phyloP scores from a whole-genome alignment of 805 yeast species.

The Candida sakaeoensis region DNA sequence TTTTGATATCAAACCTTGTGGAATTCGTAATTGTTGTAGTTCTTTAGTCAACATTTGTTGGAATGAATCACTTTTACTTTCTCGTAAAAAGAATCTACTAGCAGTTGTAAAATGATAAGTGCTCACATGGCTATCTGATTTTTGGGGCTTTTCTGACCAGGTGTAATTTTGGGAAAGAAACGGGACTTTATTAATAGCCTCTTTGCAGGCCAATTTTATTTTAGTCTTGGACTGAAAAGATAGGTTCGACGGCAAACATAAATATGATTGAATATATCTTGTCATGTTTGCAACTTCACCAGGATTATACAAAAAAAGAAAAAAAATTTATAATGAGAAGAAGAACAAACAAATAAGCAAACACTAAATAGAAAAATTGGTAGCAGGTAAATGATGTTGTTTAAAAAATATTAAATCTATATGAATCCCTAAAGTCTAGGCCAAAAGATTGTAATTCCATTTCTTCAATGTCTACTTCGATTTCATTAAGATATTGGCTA shows the following conservation, averaged over 20 bases:
- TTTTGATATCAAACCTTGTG: slow-evolving; percentile 1
- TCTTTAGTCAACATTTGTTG: neutral
- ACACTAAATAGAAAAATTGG: neutral
- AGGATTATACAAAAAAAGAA: neutral
- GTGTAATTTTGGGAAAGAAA: slow-evolving; percentile 1
- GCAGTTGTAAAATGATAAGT: slow-evolving; percentile 1
- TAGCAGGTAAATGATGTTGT: neutral
- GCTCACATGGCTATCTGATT: neutral
- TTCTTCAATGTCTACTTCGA: slow-evolving; percentile 5
- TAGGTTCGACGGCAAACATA: slow-evolving; percentile 9
- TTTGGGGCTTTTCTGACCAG: neutral
- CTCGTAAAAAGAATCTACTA: neutral
- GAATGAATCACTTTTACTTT: neutral
- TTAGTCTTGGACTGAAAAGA: neutral
- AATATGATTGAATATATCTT: neutral
- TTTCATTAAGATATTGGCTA: neutral
- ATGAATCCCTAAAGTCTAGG: neutral
- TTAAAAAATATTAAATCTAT: neutral
- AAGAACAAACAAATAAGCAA: too few relatives aligned
- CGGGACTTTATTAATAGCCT: slow-evolving; percentile 3
- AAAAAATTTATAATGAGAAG: too few relatives aligned
- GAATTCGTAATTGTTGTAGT: neutral
- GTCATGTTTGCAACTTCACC: slow-evolving; percentile 1
- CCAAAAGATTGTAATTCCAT: neutral
- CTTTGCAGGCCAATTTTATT: neutral